phyloP scores from a whole-genome alignment of 2,329 filamentous ascomycete genomes.

The Epichloe gansuensis region DNA sequence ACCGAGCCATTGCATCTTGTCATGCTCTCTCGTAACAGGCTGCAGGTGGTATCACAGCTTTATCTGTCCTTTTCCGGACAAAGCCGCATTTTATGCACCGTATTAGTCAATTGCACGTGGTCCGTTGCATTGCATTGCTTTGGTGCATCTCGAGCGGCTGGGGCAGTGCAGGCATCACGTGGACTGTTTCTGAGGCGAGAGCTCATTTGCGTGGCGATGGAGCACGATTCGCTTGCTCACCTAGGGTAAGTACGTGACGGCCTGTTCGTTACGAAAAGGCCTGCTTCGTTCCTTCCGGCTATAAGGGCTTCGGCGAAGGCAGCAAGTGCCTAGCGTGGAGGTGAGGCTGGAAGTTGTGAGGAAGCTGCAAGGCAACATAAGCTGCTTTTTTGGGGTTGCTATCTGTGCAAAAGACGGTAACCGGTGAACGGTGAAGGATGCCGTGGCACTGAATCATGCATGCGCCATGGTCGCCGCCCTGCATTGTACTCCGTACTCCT shows the following conservation, averaged over 20 bases:
- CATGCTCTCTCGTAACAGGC: not conserved
- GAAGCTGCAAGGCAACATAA: too few relatives aligned
- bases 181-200: not conserved
- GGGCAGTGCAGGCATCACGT: constrained; percentile 1
- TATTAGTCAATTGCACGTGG: not conserved
- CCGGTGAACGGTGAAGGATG: not conserved
- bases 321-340: too few relatives aligned
- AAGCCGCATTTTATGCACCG: not conserved
- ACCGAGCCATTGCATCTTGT: not conserved
- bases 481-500: not conserved
- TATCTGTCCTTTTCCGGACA: not conserved
- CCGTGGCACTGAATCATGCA: not conserved
- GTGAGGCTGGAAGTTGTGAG: too few relatives aligned
- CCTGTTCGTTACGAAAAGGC: too few relatives aligned
- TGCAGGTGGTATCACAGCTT: not conserved
- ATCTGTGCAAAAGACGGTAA: not conserved
- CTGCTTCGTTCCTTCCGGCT: too few relatives aligned
- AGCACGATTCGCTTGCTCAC: too few relatives aligned
- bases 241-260: not conserved
- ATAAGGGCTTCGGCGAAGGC: too few relatives aligned
- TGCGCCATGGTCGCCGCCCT: not conserved
- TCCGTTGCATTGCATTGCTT: not conserved
- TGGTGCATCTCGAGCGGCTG: not conserved
- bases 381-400: not conserved
- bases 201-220: not conserved